Conservation (phyloP, 2,329 filamentous ascomycete genomes). For the Diplodia sapinea region DNA sequence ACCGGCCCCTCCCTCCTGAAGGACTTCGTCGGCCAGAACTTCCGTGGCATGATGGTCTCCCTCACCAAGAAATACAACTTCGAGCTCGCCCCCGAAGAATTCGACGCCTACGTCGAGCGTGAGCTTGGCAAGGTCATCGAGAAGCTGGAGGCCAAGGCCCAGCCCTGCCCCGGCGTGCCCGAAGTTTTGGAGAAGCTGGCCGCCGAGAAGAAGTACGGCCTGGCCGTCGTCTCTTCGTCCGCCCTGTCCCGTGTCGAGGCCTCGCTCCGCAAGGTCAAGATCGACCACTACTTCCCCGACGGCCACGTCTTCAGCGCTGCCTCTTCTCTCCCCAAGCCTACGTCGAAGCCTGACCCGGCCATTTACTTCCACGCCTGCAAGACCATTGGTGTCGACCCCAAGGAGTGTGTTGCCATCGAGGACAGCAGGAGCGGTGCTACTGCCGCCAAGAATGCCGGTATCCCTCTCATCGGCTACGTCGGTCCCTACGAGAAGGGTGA, state of each 20-base stretch:
- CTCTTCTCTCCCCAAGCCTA: conserved; percentile 77
- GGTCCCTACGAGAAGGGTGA: conserved; percentile 73
- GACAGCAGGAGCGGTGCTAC: conserved; percentile 86
- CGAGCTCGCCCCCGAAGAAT: conserved; percentile 68
- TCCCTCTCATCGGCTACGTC: conserved; percentile 83
- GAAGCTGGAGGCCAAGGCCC: conserved; percentile 72
- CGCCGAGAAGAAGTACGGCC: conserved; percentile 67
- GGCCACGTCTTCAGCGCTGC: conserved; percentile 82
- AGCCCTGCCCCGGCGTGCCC: conserved; percentile 72
- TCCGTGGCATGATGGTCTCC: conserved; percentile 84
- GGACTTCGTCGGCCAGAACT: conserved; percentile 93
- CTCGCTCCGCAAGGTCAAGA: conserved; percentile 77
- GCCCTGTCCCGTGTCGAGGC: conserved; percentile 79
- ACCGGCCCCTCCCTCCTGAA: conserved; percentile 77
- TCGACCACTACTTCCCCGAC: conserved; percentile 78
- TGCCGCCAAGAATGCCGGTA: conserved; percentile 76
- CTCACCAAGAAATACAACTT: conserved; percentile 80
- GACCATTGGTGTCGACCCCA: conserved; percentile 71
- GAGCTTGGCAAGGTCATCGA: conserved; percentile 85
- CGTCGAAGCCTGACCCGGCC: conserved; percentile 87
- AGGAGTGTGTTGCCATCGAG: conserved; percentile 81
- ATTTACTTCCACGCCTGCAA: conserved; percentile 83
- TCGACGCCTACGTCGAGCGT: conserved; percentile 73
- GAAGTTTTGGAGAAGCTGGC: conserved; percentile 70
- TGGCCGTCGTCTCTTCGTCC: conserved; percentile 82